These are phyloP conservation scores for Coniochaeta ligniaria DNA, from an alignment of 2,329 filamentous ascomycete species.

Conservation along the genomic window DNA sequence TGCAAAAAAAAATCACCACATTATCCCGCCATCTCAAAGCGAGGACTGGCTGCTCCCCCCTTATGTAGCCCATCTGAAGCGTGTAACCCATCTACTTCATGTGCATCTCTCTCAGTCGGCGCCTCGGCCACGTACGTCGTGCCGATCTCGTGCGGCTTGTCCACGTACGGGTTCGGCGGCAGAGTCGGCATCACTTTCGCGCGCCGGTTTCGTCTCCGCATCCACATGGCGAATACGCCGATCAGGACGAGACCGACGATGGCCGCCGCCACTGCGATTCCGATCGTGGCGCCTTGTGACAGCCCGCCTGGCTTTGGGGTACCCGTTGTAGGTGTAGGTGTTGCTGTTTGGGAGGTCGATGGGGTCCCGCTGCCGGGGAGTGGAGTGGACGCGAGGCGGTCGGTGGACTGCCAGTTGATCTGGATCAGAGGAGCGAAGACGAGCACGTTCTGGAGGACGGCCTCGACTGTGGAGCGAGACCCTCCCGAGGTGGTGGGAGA, in stretches of 20 bases:
- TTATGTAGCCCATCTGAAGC: neutral
- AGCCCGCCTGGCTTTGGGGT: neutral
- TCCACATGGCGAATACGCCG: neutral
- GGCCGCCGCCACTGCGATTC: neutral
- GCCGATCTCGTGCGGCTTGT: neutral
- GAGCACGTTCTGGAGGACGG: neutral
- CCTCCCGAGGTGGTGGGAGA: neutral
- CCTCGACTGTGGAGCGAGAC: too few relatives aligned
- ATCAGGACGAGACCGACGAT: neutral
- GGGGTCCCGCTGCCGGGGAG: neutral
- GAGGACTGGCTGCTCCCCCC: neutral
- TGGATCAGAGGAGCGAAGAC: conserved; percentile 1
- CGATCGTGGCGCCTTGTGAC: neutral
- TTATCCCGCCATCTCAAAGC: neutral
- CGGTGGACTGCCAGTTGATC: conserved; percentile 1
- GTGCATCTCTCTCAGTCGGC: neutral
- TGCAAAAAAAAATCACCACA: neutral
- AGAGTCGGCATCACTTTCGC: neutral
- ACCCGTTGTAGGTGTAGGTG: neutral
- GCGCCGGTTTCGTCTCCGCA: neutral
- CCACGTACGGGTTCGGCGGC: neutral
- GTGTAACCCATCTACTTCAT: neutral
- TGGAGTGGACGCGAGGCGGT: neutral
- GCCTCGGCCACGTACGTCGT: neutral
- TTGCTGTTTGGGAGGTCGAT: neutral